phyloP scores from a whole-genome alignment of 257 asterid genomes.

The Hygrophila difformis region DNA sequence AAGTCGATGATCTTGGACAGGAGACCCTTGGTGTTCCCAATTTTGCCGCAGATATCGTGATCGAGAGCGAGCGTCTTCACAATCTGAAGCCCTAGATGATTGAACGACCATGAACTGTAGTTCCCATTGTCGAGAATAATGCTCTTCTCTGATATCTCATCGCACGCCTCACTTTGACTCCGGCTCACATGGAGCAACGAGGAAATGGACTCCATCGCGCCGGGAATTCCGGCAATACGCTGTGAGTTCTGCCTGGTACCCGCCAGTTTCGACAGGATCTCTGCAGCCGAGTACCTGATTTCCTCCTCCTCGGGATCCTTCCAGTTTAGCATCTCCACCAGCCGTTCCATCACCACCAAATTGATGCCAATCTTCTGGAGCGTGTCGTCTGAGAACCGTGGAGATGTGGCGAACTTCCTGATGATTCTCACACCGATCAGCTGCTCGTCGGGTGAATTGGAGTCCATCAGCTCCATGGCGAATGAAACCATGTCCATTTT shows the following conservation, averaged over 20 bases:
- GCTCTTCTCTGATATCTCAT: slow-evolving; percentile 65
- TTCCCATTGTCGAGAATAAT: slow-evolving; percentile 32
- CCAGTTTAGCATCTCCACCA: slow-evolving; percentile 93
- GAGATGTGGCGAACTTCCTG: slow-evolving; percentile 36
- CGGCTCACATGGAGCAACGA: slow-evolving; percentile 54
- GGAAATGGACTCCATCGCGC: slow-evolving; percentile 82
- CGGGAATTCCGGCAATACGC: slow-evolving; percentile 73
- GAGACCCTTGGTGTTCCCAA: slow-evolving; percentile 76
- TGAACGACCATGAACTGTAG: slow-evolving; percentile 63
- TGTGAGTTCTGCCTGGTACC: slow-evolving; percentile 60
- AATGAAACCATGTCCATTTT: slow-evolving; percentile 90
- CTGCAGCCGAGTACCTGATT: slow-evolving; percentile 74
- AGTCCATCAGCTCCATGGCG: slow-evolving; percentile 69
- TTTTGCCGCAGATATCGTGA: slow-evolving; percentile 70
- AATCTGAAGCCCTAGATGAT: slow-evolving; percentile 79
- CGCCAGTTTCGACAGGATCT: slow-evolving; percentile 49
- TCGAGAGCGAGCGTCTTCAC: slow-evolving; percentile 85
- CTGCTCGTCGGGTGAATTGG: slow-evolving; percentile 81
- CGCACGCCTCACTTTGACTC: slow-evolving; percentile 36
- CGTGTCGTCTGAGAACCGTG: slow-evolving; percentile 53
- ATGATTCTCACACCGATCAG: slow-evolving; percentile 69
- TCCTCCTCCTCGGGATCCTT: slow-evolving; percentile 72
- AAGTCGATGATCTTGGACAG: slow-evolving; percentile 75
- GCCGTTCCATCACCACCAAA: slow-evolving; percentile 57
- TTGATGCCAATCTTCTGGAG: slow-evolving; percentile 84